Conservation (phyloP, 192 early-diverging fungal species). For the Backusella tuberculispora region DNA sequence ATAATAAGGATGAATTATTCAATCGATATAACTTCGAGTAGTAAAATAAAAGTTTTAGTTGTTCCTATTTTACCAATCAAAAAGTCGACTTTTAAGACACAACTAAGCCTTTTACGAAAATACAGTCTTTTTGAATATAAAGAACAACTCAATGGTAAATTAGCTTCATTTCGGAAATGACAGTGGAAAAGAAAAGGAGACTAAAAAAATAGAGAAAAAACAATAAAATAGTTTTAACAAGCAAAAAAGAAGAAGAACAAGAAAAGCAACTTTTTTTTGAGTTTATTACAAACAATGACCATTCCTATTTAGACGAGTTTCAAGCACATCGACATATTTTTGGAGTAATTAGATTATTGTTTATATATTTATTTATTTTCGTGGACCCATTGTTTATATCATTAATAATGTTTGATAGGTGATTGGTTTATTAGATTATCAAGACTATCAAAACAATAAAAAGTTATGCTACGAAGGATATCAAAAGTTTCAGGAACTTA, state of each 20-base stretch:
- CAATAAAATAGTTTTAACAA: constrained; percentile 50
- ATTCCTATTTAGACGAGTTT: constrained; percentile 70
- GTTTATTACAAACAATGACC: constrained; percentile 68
- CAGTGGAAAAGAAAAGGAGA: background rate
- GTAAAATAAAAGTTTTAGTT: constrained; percentile 65
- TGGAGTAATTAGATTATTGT: constrained; percentile 64
- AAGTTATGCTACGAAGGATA: constrained; percentile 61
- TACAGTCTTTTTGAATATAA: constrained; percentile 63
- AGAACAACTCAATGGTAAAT: constrained; percentile 56
- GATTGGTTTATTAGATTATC: constrained; percentile 81
- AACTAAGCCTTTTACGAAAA: constrained; percentile 65
- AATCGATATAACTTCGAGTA: constrained; percentile 53
- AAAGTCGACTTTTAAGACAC: constrained; percentile 58
- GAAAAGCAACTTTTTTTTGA: constrained; percentile 72
- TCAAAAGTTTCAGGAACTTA: constrained; percentile 60
- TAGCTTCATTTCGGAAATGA: constrained; percentile 32
- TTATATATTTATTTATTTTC: background rate
- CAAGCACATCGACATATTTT: constrained; percentile 72
- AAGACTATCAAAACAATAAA: constrained; percentile 58
- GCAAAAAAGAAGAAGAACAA: constrained; percentile 53
- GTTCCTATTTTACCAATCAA: constrained; percentile 71
- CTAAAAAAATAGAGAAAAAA: background rate
- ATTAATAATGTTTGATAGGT: constrained; percentile 53
- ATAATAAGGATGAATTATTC: constrained; percentile 42
- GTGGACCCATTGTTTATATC: background rate